Percentiles rank a stretch among this genome's conserved stretches.
phyloP scores from a whole-genome alignment of 2,329 filamentous ascomycete genomes.

The Xenosphaeropsis pyriputrescens region DNA sequence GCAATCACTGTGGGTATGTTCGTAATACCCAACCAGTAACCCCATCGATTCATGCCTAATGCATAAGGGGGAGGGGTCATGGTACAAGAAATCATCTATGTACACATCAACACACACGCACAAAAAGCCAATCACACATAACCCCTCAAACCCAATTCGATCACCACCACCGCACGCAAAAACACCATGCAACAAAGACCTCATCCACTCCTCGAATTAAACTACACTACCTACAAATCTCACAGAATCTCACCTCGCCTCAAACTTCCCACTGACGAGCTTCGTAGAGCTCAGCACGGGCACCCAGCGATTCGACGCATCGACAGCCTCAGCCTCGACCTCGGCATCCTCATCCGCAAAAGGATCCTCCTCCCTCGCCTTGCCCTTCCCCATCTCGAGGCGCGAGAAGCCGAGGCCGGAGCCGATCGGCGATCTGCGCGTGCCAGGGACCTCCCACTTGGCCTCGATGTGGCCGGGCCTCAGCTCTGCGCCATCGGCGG shows the following conservation, averaged over 20 bases:
- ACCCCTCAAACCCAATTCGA: too few relatives aligned
- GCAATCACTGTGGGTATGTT: too few relatives aligned
- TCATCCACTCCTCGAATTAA: too few relatives aligned
- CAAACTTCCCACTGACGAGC: constrained; percentile 63
- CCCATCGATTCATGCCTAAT: too few relatives aligned
- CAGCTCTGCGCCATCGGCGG: constrained; percentile 56
- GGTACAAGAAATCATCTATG: too few relatives aligned
- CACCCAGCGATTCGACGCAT: constrained; percentile 36
- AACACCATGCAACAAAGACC: too few relatives aligned
- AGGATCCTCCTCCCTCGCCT: constrained; percentile 33
- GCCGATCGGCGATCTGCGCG: constrained; percentile 22
- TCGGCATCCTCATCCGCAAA: constrained; percentile 48
- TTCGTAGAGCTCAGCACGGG: constrained; percentile 52
- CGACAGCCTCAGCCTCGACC: constrained; percentile 23
- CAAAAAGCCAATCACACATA: too few relatives aligned
- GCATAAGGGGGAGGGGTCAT: too few relatives aligned
- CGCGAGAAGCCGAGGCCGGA: constrained; percentile 53
- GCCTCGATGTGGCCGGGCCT: constrained; percentile 69
- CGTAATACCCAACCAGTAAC: too few relatives aligned
- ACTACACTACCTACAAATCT: neutral
- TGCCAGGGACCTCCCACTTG: constrained; percentile 52
- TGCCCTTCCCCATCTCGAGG: constrained; percentile 33
- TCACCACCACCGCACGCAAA: too few relatives aligned
- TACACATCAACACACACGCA: too few relatives aligned
- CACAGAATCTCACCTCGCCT: constrained; percentile 25